These are phyloP conservation scores for Penicillium verrucosum DNA, from an alignment of 2,329 filamentous ascomycete species.

Conservation along the genomic window DNA sequence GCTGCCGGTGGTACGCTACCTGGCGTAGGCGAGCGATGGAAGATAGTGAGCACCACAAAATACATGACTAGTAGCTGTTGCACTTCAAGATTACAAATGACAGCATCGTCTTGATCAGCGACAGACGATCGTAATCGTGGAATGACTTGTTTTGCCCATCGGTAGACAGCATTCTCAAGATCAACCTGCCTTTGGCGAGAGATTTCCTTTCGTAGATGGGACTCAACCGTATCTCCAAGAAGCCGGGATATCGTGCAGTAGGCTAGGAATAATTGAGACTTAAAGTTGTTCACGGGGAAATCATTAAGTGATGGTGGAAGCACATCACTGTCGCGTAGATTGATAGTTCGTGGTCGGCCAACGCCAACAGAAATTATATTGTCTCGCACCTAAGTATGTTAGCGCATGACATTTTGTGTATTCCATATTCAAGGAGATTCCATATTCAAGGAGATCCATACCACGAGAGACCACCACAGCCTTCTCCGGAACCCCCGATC, in stretches of 20 bases:
- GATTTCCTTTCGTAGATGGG: conserved; percentile 34
- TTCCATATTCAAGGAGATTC: background rate
- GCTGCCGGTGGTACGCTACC: conserved; percentile 35
- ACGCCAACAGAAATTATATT: conserved; percentile 42
- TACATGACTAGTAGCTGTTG: conserved; percentile 39
- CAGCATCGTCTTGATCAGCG: conserved; percentile 15
- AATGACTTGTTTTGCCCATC: conserved; percentile 40
- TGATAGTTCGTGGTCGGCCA: conserved; percentile 42
- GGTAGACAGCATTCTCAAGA: conserved; percentile 40
- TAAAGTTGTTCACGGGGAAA: conserved; percentile 30
- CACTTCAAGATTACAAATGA: conserved; percentile 31
- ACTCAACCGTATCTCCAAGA: conserved; percentile 42
- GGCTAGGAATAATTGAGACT: conserved; percentile 35
- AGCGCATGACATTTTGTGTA: background rate
- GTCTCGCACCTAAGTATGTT: conserved; percentile 32
- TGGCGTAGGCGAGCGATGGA: conserved; percentile 35
- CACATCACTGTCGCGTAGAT: conserved; percentile 41
- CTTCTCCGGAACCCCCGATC: conserved; percentile 40
- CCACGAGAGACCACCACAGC: conserved; percentile 47
- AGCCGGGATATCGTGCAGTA: conserved; percentile 42
- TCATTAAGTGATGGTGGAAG: conserved; percentile 36
- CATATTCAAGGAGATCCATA: conserved; percentile 16
- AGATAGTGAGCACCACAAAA: conserved; percentile 39
- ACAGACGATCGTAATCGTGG: conserved; percentile 20
- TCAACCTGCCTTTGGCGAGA: conserved; percentile 31